A percentile compares a stretch with the other conserved stretches of the same genome.
Evolutionary conservation across 1,284 basidiomycete species (phyloP).

Genomic region (Malassezia sp.): DNA sequence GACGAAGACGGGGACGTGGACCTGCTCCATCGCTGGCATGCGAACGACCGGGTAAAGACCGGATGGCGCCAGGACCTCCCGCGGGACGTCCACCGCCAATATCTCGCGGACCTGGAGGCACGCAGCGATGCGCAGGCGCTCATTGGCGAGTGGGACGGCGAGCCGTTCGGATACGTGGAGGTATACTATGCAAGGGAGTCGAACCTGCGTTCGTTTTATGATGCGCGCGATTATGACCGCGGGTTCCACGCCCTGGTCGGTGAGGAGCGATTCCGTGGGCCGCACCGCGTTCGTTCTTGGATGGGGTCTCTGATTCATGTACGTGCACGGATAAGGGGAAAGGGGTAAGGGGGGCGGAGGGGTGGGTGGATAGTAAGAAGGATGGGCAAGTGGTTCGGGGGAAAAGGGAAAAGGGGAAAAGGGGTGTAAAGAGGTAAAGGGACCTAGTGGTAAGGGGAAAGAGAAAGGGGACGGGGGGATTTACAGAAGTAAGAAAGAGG

Average conservation of each 20-base stretch:
- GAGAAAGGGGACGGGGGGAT: too few species aligned
- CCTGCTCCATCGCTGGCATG: conserved; percentile 35
- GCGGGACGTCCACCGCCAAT: conserved; percentile 26
- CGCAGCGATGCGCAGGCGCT: conserved; percentile 22
- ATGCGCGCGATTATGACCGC: conserved; percentile 25
- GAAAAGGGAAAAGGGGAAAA: not conserved
- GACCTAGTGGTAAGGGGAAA: too few species aligned
- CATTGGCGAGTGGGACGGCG: conserved; percentile 40
- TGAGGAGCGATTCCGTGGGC: conserved; percentile 35
- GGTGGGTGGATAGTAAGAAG: too few species aligned
- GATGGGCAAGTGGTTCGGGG: too few species aligned
- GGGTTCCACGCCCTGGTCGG: conserved; percentile 43
- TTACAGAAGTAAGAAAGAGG: too few species aligned
- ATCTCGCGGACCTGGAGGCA: conserved; percentile 22
- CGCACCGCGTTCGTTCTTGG: conserved; percentile 37
- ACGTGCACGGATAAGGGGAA: not conserved
- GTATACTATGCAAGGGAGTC: conserved; percentile 31
- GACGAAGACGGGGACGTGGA: conserved; percentile 25
- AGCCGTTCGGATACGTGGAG: conserved; percentile 42
- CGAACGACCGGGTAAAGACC: conserved; percentile 32
- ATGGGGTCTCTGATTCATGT: conserved; percentile 39
- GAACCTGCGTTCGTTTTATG: conserved; percentile 25
- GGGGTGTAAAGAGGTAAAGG: too few species aligned
- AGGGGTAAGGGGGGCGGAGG: too few species aligned
- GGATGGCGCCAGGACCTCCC: conserved; percentile 36